Evolutionary conservation across 495 filamentous ascomycete genomes (phyloP), one percentile per base, ranked within the genome.

Genomic region (Paragyromitra xinjiangensis): DNA sequence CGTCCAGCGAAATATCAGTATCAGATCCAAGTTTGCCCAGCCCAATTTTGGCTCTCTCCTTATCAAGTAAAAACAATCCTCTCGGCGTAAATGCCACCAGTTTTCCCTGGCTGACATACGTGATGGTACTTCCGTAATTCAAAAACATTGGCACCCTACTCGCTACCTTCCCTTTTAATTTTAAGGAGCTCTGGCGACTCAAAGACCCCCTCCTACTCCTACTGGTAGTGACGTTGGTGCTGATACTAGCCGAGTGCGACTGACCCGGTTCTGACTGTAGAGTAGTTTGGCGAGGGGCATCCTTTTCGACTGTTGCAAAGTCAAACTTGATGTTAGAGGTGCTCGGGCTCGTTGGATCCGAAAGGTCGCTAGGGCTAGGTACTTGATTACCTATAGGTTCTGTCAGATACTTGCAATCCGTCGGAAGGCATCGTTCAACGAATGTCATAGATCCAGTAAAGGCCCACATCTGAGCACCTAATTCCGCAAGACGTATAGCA

Each of bases 81-180:
- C 67, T 62, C 12, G 34, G 29, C 22, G 72, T 75, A 53, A 71
- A 75, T 0, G 65, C 55, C 8, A 75, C 55, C 16, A 61, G 26
- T n/a, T 53, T 75, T 34, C 72, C 72, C 37, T 69, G 56, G 8
- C 44, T 55, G 14, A 62, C 65, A 40, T 75, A 69, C 12, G 72
- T 56, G 55, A 48, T 70, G 1, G 65, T 71, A 26, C 66, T 75
- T 22, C 72, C 72, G 6, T 71, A 75, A 24, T 70, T 70, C 3
- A 70, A 22, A 37, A 75, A 75, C 66, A 63, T 75, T 50, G 72
- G 72, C 3, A 55, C 66, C 12, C 72, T 56, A 9, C 55, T 75
- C 44, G 26, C 66, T 8, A 56, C 22, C 22, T 55, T 70, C 19
- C 29, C 69, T 16, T 64, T 53, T 29, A 71, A 64, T 26, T 71